phyloP scores from a whole-genome alignment of 169 alveolate genomes.

The Plasmodium ovale region DNA sequence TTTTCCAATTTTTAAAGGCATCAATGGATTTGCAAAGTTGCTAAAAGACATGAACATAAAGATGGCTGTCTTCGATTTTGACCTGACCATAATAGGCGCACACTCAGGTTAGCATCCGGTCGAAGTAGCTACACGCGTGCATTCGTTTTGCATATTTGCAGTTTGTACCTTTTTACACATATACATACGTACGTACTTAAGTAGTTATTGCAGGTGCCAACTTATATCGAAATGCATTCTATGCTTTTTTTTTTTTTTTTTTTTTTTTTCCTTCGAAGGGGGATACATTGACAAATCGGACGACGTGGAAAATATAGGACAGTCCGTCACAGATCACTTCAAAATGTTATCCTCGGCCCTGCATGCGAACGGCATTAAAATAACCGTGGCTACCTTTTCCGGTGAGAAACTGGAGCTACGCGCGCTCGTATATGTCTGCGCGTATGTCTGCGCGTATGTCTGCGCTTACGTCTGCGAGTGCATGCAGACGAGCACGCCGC shows the following conservation, averaged over 20 bases:
- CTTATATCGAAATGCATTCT: no score
- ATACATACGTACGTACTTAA: no score
- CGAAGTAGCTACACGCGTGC: background rate
- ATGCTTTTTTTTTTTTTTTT: background rate
- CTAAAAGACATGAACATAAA: constrained; percentile 38
- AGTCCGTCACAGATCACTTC: constrained; percentile 30
- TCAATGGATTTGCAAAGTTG: constrained; percentile 23
- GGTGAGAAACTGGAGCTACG: constrained; percentile 5
- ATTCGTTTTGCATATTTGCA: background rate
- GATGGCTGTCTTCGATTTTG: constrained; percentile 66
- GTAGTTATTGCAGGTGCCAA: no score
- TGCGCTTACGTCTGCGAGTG: no score
- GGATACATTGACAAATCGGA: constrained; percentile 48
- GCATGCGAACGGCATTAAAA: constrained; percentile 18
- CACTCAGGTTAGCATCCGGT: constrained; percentile 28
- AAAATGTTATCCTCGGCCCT: constrained; percentile 47
- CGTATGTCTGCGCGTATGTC: background rate
- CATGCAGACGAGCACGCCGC: no score
- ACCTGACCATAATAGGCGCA: constrained; percentile 56
- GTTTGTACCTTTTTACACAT: background rate
- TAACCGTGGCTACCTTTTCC: constrained; percentile 66
- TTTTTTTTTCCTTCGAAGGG: constrained; percentile 1
- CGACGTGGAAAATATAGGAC: constrained; percentile 36
- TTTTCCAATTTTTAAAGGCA: constrained; percentile 17
- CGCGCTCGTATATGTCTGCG: background rate